phyloP scores from a whole-genome alignment of 768 basidiomycete genomes.

The Clitopilus passeckerianus region DNA sequence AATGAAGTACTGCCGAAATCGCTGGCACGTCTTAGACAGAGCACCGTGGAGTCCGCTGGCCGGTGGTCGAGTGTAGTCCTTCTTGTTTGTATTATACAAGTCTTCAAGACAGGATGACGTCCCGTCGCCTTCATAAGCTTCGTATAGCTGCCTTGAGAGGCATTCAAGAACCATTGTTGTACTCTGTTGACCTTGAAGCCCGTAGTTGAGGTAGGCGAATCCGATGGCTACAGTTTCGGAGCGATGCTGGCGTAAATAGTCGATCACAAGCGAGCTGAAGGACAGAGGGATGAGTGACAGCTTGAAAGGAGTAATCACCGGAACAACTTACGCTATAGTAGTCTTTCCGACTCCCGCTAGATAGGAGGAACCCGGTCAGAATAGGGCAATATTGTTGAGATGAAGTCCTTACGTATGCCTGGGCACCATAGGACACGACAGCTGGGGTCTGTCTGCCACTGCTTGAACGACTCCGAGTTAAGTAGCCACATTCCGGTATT shows the following conservation, averaged over 20 bases:
- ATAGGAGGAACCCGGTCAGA: too few relatives aligned
- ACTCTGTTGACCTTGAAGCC: neutral
- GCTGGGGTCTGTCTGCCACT: neutral
- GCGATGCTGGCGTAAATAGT: neutral
- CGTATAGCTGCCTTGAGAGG: too few relatives aligned
- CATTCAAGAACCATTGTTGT: too few relatives aligned
- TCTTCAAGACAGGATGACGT: too few relatives aligned
- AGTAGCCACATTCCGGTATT: neutral
- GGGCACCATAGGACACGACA: neutral
- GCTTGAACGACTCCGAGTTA: neutral
- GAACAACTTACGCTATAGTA: neutral
- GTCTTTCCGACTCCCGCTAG: neutral
- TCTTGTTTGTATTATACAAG: too few relatives aligned
- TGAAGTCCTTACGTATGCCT: neutral
- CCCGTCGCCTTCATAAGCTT: too few relatives aligned
- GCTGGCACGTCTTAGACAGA: neutral
- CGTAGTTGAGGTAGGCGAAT: neutral
- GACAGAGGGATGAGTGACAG: too few relatives aligned
- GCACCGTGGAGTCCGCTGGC: neutral
- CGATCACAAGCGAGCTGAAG: neutral
- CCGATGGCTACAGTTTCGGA: neutral
- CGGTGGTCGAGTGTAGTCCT: neutral
- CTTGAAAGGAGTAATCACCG: too few relatives aligned
- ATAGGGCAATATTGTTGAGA: too few relatives aligned
- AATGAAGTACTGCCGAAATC: neutral